Conservation (phyloP, 257 asterid species). For the Primulina eburnea region DNA sequence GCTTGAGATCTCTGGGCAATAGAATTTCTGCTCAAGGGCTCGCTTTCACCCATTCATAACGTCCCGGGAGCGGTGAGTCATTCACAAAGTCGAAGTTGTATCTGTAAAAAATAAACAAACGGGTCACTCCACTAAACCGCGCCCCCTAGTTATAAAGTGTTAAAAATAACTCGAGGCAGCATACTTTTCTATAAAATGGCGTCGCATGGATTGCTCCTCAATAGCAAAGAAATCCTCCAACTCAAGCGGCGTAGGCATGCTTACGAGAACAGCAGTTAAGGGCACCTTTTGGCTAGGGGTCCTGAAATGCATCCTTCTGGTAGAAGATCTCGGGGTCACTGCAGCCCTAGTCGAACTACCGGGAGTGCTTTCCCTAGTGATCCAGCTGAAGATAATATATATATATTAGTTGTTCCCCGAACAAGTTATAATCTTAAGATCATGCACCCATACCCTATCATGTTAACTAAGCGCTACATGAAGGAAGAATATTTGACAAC, state of each 20-base stretch:
- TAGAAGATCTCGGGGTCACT: conserved; percentile 48
- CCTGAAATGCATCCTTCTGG: conserved; percentile 31
- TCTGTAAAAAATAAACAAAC: conserved; percentile 24
- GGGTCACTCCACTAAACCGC: neutral
- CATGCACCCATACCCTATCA: neutral
- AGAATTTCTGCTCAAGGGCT: conserved; percentile 16
- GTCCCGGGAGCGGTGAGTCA: conserved; percentile 8
- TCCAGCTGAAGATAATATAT: conserved; percentile 31
- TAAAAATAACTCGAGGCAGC: neutral
- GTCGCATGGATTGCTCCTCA: conserved; percentile 38
- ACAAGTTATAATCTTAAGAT: no score
- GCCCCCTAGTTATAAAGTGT: neutral
- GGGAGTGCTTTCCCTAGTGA: conserved; percentile 69
- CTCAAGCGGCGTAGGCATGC: conserved; percentile 37
- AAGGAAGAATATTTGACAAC: neutral
- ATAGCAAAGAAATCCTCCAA: conserved; percentile 41
- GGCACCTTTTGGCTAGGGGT: conserved; percentile 22
- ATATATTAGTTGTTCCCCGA: no score
- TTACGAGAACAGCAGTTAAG: conserved; percentile 26
- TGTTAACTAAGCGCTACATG: neutral
- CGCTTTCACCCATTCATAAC: conserved; percentile 28
- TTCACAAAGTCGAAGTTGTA: conserved; percentile 12
- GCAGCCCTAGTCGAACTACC: conserved; percentile 45
- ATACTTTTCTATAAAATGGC: conserved; percentile 42
- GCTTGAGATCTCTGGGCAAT: neutral